Evolutionary conservation across 176 grass and related monocot genomes (phyloP).

Genomic region (sorghum (Sorghum bicolor)): Sorghum_bicolor_NCBIv3 NC_012878.2:52603501-52604000

Average conservation of each 20-base stretch:
- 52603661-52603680: slow-evolving; percentile 1
- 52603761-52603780: slow-evolving; percentile 64
- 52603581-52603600: background rate
- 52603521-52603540: background rate
- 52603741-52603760: slow-evolving; percentile 71
- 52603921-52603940: slow-evolving; percentile 36
- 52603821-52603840: slow-evolving; percentile 9
- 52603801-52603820: background rate
- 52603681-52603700: slow-evolving; percentile 71
- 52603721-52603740: slow-evolving; percentile 80
- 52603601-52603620: background rate
- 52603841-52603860: slow-evolving; percentile 25
- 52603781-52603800: slow-evolving; percentile 46
- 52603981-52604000: background rate
- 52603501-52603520: background rate
- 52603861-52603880: slow-evolving; percentile 79
- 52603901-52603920: slow-evolving; percentile 64
- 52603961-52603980: background rate
- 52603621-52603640: slow-evolving; percentile 17
- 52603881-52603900: slow-evolving; percentile 72
- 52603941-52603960: slow-evolving; percentile 18
- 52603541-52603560: background rate
- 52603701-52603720: slow-evolving; percentile 81
- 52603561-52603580: background rate
- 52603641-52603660: background rate